A percentile compares a stretch with the other conserved stretches of the same genome.
phyloP scores from a whole-genome alignment of 2,329 filamentous ascomycete species.

The Lanzia echinophila region DNA sequence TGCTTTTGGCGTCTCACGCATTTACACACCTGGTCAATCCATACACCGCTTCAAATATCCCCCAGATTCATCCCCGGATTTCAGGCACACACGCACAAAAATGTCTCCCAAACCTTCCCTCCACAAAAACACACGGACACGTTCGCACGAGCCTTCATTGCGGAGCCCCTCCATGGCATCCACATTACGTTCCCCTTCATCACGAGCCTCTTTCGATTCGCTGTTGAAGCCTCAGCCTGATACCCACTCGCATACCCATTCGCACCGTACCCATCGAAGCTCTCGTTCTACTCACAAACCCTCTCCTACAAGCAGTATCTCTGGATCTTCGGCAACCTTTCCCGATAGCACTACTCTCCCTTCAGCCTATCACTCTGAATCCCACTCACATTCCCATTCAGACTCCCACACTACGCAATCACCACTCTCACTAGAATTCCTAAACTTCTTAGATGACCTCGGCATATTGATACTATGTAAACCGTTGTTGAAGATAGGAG shows the following conservation, averaged over 20 bases:
- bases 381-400: neutral
- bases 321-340: neutral
- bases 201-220: neutral
- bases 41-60: no score
- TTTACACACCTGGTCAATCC: no score
- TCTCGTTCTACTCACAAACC: neutral
- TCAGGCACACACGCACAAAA: neutral
- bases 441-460: constrained; percentile 24
- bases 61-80: no score
- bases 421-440: constrained; percentile 4
- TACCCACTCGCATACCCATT: neutral
- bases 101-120: neutral
- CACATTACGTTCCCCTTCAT: neutral
- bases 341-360: neutral
- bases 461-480: constrained; percentile 18
- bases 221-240: neutral
- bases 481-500: constrained; percentile 13
- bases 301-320: neutral
- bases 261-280: neutral
- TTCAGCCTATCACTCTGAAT: neutral
- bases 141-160: neutral
- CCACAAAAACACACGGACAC: neutral
- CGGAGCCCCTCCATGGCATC: neutral
- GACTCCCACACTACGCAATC: neutral
- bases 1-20: no score